A percentile compares a stretch with the other conserved stretches of the same genome.
Conservation (phyloP, 2,329 filamentous ascomycete genomes). For the Gaeumannomyces sp. region DNA sequence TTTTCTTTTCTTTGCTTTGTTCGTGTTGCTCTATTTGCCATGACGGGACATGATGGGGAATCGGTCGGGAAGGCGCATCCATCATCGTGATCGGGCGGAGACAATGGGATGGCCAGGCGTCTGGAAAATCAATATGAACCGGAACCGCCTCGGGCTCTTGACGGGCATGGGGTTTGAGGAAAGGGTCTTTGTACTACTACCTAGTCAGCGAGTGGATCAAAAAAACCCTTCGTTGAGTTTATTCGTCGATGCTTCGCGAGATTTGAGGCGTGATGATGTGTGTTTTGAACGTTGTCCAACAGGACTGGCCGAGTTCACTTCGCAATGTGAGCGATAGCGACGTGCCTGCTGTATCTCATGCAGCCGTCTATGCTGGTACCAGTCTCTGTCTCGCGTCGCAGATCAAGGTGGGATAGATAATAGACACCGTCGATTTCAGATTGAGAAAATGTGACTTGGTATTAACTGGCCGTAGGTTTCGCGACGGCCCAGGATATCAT, state of each 20-base stretch:
- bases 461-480: too few relatives aligned
- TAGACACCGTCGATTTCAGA: too few relatives aligned
- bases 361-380: too few relatives aligned
- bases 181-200: not conserved
- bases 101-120: constrained; percentile 1
- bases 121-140: not conserved
- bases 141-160: not conserved
- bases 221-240: not conserved
- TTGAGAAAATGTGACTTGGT: too few relatives aligned
- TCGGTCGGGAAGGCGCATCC: not conserved
- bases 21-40: not conserved
- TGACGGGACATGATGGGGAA: not conserved
- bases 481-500: too few relatives aligned
- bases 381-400: too few relatives aligned
- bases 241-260: not conserved
- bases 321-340: too few relatives aligned
- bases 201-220: not conserved
- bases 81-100: not conserved
- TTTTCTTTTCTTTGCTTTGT: constrained; percentile 2
- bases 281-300: not conserved
- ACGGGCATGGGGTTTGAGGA: not conserved
- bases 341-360: too few relatives aligned
- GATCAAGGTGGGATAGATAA: too few relatives aligned
- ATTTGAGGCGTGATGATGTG: not conserved
- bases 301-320: too few relatives aligned